Evolutionary conservation across 2,329 filamentous ascomycete species (phyloP).

Genomic region (Lachnellula cervina): DNA sequence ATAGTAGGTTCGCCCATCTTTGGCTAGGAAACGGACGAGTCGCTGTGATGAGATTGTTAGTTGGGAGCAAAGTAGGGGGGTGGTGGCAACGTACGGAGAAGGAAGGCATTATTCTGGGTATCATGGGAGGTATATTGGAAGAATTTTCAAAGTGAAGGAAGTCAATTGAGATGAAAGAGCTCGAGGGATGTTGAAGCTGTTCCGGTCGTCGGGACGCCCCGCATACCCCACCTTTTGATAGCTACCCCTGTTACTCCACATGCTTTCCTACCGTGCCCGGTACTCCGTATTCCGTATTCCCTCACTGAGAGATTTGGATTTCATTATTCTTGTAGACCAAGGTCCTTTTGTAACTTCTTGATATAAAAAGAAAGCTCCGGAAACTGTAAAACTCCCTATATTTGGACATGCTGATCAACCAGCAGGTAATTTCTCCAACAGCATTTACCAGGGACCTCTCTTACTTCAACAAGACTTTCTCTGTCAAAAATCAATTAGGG

Average conservation of each 20-base stretch:
- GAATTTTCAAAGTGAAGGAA: not conserved
- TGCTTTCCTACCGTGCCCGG: not conserved
- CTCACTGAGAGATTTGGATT: too few relatives aligned
- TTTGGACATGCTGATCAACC: too few relatives aligned
- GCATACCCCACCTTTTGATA: not conserved
- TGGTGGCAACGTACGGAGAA: slow-evolving; percentile 40
- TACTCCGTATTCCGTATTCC: too few relatives aligned
- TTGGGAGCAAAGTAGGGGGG: too few relatives aligned
- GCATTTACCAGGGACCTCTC: too few relatives aligned
- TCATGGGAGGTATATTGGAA: not conserved
- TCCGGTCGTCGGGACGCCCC: not conserved
- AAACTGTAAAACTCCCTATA: too few relatives aligned
- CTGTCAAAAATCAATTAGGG: too few relatives aligned
- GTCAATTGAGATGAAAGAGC: not conserved
- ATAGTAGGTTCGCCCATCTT: slow-evolving; percentile 65
- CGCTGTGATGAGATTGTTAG: slow-evolving; percentile 41
- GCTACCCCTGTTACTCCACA: not conserved
- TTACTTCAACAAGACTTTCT: too few relatives aligned
- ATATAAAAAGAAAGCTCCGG: too few relatives aligned
- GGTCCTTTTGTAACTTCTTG: too few relatives aligned
- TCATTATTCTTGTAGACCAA: too few relatives aligned
- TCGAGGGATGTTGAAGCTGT: not conserved
- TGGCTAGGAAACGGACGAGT: slow-evolving; percentile 68
- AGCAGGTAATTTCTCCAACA: too few relatives aligned
- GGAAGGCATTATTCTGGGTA: slow-evolving; percentile 33